These are phyloP conservation scores for Emergomyces pasteurianus DNA, from an alignment of 2,329 filamentous ascomycete species.

Conservation along the genomic window DNA sequence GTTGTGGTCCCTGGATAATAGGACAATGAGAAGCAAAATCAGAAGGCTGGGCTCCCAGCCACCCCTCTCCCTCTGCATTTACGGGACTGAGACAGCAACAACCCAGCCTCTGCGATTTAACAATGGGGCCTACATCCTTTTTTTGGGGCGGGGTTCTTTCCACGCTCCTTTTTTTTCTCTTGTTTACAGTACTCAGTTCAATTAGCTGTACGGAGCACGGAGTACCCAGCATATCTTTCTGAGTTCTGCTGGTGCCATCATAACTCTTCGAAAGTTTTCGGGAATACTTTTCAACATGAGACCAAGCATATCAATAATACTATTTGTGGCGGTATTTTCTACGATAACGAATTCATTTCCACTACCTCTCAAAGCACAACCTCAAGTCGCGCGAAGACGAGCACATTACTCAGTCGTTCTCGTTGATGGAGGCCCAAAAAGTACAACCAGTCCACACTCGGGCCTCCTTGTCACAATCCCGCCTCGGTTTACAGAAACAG, in stretches of 20 bases:
- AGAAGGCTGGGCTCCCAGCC: conserved; percentile 8
- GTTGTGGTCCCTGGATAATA: neutral
- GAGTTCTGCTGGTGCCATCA: neutral
- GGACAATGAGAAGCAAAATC: neutral
- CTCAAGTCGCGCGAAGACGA: conserved; percentile 1
- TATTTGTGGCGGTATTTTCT: conserved; percentile 6
- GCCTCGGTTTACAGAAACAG: conserved; percentile 8
- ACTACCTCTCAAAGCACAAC: neutral
- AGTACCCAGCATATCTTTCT: neutral
- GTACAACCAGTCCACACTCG: conserved; percentile 1
- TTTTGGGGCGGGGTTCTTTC: neutral
- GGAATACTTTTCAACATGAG: neutral
- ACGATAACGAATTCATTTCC: neutral
- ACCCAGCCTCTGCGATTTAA: conserved; percentile 3
- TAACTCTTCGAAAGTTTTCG: neutral
- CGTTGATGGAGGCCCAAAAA: conserved; percentile 11
- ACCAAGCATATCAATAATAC: conserved; percentile 10
- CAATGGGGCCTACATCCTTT: neutral
- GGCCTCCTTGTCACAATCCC: conserved; percentile 9
- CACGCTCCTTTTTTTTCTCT: neutral
- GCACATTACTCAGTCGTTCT: conserved; percentile 13
- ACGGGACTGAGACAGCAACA: neutral
- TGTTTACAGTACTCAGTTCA: neutral
- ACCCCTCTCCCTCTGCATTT: neutral
- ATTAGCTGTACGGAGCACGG: neutral